phyloP scores from a whole-genome alignment of 2,329 filamentous ascomycete species.

The Fusarium succisae region DNA sequence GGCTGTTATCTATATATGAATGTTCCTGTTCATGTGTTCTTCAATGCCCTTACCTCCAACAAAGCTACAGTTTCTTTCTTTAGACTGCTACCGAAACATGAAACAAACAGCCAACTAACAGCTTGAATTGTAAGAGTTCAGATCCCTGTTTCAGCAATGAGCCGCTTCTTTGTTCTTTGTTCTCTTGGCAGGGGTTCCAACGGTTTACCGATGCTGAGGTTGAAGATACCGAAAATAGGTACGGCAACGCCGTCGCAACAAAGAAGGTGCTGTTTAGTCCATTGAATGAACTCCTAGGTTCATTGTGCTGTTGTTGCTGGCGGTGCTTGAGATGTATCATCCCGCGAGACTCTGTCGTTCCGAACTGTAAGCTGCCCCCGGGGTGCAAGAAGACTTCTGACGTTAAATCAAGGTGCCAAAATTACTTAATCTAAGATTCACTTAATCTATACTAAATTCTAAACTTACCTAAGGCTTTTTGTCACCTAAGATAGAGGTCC shows the following conservation, averaged over 20 bases:
- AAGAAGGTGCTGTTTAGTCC: background rate
- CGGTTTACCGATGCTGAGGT: background rate
- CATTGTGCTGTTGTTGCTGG: background rate
- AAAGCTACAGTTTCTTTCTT: constrained; percentile 9
- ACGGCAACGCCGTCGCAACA: background rate
- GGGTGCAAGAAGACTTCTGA: too few species aligned
- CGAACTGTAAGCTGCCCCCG: background rate
- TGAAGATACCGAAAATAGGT: constrained; percentile 10
- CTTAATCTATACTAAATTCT: too few species aligned
- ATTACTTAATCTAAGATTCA: too few species aligned
- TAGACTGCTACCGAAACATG: background rate
- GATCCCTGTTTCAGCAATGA: background rate
- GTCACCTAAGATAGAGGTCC: too few species aligned
- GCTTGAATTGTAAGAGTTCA: background rate
- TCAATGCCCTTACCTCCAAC: background rate
- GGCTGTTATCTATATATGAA: background rate
- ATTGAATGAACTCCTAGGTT: background rate
- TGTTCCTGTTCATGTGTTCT: too few species aligned
- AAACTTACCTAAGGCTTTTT: too few species aligned
- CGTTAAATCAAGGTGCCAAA: too few species aligned
- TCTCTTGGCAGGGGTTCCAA: background rate
- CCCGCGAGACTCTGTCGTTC: background rate
- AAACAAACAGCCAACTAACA: background rate
- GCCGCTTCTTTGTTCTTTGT: constrained; percentile 29
- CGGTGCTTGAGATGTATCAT: background rate